These are phyloP conservation scores for Phyllachora maydis DNA, from an alignment of 2,329 filamentous ascomycete species.

Conservation along the genomic window DNA sequence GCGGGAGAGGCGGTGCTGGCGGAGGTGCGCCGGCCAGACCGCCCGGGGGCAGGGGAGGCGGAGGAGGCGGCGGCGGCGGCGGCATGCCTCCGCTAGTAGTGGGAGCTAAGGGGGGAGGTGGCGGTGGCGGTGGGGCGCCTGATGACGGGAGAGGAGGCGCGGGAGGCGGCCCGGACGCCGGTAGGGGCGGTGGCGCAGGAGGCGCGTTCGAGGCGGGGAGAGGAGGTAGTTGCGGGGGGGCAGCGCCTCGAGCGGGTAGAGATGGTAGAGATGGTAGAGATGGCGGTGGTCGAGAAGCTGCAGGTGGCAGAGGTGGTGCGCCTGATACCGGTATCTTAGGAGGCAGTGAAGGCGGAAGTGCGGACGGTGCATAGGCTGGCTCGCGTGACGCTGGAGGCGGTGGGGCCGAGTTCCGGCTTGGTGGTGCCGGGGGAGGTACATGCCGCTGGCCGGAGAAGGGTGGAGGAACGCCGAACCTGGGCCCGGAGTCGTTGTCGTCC, in stretches of 20 bases:
- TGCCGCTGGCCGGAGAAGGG: conserved; percentile 50
- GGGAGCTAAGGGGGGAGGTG: conserved; percentile 18
- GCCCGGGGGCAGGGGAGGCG: conserved; percentile 15
- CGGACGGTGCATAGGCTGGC: conserved; percentile 7
- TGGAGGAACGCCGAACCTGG: conserved; percentile 59
- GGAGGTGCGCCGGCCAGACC: conserved; percentile 17
- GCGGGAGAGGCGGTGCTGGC: conserved; percentile 32
- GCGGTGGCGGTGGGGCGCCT: conserved; percentile 15
- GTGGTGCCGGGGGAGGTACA: conserved; percentile 57
- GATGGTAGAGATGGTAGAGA: no score
- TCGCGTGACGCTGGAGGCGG: conserved; percentile 41
- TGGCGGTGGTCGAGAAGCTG: conserved; percentile 30
- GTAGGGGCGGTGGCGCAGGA: conserved; percentile 11
- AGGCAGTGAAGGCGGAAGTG: conserved; percentile 19
- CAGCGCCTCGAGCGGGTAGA: conserved; percentile 15
- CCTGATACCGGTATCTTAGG: conserved; percentile 22
- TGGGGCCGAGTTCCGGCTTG: conserved; percentile 48
- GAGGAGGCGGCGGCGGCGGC: conserved; percentile 25
- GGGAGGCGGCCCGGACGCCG: conserved; percentile 9
- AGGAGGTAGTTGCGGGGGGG: conserved; percentile 15
- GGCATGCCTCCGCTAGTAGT: conserved; percentile 11
- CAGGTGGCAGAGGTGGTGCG: conserved; percentile 28
- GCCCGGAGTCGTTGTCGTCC: conserved; percentile 39
- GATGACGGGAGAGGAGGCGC: conserved; percentile 10
- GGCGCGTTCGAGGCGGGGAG: conserved; percentile 19